These are phyloP conservation scores for Prunus mira DNA, from an alignment of 306 rosid species.

Conservation along the genomic window DNA sequence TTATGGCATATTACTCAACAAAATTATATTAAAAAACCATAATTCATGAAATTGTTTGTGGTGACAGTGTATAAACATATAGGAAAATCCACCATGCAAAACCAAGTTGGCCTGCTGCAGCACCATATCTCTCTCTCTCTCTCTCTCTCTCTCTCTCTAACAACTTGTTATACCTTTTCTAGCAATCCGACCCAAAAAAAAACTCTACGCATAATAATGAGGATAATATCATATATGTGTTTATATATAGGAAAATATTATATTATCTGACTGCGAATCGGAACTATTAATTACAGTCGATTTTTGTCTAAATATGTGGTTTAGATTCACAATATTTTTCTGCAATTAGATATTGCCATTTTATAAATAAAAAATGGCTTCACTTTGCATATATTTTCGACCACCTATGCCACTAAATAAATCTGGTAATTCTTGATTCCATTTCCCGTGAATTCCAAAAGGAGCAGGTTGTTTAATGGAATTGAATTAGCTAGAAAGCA, in stretches of 20 bases:
- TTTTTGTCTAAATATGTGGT: not conserved
- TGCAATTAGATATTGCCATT: not conserved
- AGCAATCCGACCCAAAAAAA: not conserved
- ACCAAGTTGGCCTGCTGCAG: not conserved
- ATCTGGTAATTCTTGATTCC: not conserved
- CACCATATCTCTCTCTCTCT: not conserved
- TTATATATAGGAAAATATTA: not conserved
- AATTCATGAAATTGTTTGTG: not conserved
- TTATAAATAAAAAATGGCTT: not conserved
- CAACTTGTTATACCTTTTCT: not conserved
- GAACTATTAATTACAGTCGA: not conserved
- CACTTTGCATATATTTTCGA: not conserved
- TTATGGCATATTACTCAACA: not conserved
- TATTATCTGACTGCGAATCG: not conserved
- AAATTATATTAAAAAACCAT: not conserved
- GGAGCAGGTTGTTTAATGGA: not conserved
- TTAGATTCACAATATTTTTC: no score
- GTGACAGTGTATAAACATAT: not conserved
- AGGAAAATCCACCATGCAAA: no score
- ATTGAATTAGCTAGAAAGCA: not conserved
- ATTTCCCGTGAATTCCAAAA: not conserved
- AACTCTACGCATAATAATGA: no score
- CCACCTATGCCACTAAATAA: not conserved
- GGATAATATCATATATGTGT: no score
- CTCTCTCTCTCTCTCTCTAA: not conserved